Conservation (phyloP, 2,329 filamentous ascomycete species). For the Byssoonygena ceratinophila region DNA sequence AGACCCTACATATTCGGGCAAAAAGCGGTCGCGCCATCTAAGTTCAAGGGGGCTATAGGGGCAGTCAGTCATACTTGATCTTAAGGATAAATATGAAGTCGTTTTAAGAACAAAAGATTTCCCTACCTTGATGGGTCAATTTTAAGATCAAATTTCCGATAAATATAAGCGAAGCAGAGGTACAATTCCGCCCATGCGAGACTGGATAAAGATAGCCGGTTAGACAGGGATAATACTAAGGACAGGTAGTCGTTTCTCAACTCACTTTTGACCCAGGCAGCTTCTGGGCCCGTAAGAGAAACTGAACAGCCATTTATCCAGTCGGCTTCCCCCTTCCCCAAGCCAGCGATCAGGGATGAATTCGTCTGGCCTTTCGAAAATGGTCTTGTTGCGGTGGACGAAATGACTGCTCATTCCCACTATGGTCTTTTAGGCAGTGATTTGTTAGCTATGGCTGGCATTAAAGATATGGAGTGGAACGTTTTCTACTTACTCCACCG, state of each 20-base stretch:
- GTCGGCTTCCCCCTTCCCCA: neutral
- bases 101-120: neutral
- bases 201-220: neutral
- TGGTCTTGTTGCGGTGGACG: slow-evolving; percentile 20
- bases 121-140: slow-evolving; percentile 5
- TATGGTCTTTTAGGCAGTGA: slow-evolving; percentile 17
- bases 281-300: slow-evolving; percentile 2
- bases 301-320: slow-evolving; percentile 7
- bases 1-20: slow-evolving; percentile 2
- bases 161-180: slow-evolving; percentile 8
- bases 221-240: neutral
- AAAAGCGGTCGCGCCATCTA: slow-evolving; percentile 2
- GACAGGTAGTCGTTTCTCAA: neutral
- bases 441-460: neutral
- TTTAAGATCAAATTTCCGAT: slow-evolving; percentile 10
- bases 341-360: slow-evolving; percentile 9
- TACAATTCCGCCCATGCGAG: slow-evolving; percentile 13
- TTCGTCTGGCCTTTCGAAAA: slow-evolving; percentile 6
- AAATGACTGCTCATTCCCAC: slow-evolving; percentile 23
- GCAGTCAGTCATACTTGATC: neutral
- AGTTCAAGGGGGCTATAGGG: neutral
- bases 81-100: neutral
- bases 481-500: slow-evolving; percentile 18
- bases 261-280: slow-evolving; percentile 5
- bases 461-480: neutral